Evolutionary conservation across 805 yeast species (phyloP), one percentile per base, ranked within the genome.

Genomic region (Saccharomycopsis sp.): DNA sequence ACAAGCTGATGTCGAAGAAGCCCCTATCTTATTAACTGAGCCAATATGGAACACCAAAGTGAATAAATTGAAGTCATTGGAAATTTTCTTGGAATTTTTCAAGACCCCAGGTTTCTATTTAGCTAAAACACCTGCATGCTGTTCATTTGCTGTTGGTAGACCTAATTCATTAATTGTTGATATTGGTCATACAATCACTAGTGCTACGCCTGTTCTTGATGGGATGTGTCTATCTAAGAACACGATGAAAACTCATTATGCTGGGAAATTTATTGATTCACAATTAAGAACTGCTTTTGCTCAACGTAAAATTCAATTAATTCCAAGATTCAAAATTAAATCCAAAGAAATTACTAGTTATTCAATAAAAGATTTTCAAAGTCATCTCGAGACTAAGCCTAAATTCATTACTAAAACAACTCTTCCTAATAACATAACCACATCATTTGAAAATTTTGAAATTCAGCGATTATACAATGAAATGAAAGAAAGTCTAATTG

Each of bases 91-190:
- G 48, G 96, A 87, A 57, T 64, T 69, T 11, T 71, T 81, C 58
- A 70, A 76, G 29, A 82, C 81, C 53, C 89, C 93, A 31, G 97
- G 94, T 0, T 76, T 85, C 47, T 89, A 81, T 58, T 60, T 85
- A 20, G 88, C 85, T 11, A 81, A 87, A 47, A 72, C 81, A 6
- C 90, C 96, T n/a, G 81, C 94, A 0, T 83, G 95, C 64, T 79
- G 84, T 1, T 79, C 95, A 1, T 89, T 89, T 63, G 88, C 90
- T 8, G 82, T 84, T 52, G 96, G 95, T 3, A 72, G 94, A 59
- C 88, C 95, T 37, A 82, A 81, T 49, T 87, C 95, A 59, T 66
- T 87, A 26, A 87, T 87, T 32, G 90, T 87, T 32, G 95, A 87
- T 60, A 64, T 85, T 32, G 96, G 96, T 4, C 93, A 85, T 57